phyloP scores from a whole-genome alignment of 352 stramenopile species.

The Phytopythium delawarense region DNA sequence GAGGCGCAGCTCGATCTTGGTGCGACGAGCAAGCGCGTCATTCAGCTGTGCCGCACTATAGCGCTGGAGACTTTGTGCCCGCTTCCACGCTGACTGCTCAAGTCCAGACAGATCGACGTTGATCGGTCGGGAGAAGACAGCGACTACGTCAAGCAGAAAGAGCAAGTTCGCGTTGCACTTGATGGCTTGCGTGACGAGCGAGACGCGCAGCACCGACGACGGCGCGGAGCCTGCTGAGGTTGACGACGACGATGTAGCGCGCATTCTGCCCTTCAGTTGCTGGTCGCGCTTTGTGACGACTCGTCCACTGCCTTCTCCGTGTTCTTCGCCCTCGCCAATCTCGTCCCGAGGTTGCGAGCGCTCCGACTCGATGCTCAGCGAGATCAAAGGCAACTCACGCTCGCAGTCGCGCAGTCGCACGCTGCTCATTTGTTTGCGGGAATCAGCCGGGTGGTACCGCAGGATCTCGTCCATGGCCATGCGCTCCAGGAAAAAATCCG shows the following conservation, averaged over 20 bases:
- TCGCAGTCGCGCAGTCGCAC: constrained; percentile 69
- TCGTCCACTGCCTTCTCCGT: constrained; percentile 1
- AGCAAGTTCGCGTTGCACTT: constrained; percentile 77
- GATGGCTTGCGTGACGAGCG: constrained; percentile 74
- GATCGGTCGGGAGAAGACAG: constrained; percentile 67
- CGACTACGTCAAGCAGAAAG: constrained; percentile 59
- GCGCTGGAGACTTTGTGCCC: constrained; percentile 68
- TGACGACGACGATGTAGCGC: not conserved
- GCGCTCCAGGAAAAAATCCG: constrained; percentile 61
- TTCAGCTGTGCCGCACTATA: constrained; percentile 76
- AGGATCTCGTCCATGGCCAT: constrained; percentile 77
- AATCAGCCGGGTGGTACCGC: constrained; percentile 49
- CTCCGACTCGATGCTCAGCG: constrained; percentile 56
- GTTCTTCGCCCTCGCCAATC: constrained; percentile 14
- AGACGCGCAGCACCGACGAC: constrained; percentile 40
- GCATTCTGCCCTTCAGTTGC: not conserved
- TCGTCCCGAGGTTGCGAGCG: constrained; percentile 11
- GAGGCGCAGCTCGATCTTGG: constrained; percentile 65
- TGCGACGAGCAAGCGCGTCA: constrained; percentile 60
- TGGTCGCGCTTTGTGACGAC: not conserved
- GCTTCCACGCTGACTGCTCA: constrained; percentile 63
- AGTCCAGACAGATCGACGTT: constrained; percentile 76
- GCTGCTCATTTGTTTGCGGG: constrained; percentile 68
- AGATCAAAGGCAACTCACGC: constrained; percentile 58
- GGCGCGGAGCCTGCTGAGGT: constrained; percentile 7